These are phyloP conservation scores for Favolaschia claudopus DNA, from an alignment of 768 basidiomycete genomes.

Conservation along the genomic window DNA sequence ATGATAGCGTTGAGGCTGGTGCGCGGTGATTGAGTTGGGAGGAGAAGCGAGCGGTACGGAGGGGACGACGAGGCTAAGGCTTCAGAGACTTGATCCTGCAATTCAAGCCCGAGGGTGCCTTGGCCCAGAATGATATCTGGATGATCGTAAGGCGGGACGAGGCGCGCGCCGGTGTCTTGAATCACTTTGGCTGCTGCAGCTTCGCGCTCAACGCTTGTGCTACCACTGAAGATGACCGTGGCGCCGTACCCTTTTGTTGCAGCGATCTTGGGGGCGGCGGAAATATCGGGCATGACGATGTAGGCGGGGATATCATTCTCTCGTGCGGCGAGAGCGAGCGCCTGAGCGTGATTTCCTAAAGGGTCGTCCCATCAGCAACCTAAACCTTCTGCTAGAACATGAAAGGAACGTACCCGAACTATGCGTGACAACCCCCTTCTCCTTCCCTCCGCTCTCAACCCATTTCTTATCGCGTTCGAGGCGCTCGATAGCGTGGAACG, in stretches of 20 bases:
- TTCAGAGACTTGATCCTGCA: slow-evolving; percentile 14
- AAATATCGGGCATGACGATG: slow-evolving; percentile 24
- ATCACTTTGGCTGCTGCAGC: slow-evolving; percentile 14
- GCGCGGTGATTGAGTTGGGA: background rate
- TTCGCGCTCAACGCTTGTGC: slow-evolving; percentile 17
- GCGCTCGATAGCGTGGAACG: slow-evolving; percentile 20
- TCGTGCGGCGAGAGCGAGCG: slow-evolving; percentile 21
- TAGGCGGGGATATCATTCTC: slow-evolving; percentile 17
- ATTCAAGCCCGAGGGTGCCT: slow-evolving; percentile 22
- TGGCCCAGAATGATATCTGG: slow-evolving; percentile 25
- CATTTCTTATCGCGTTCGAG: slow-evolving; percentile 10
- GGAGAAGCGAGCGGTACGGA: slow-evolving; percentile 4
- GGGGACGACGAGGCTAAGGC: slow-evolving; percentile 4
- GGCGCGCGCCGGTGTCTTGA: slow-evolving; percentile 19
- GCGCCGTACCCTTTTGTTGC: slow-evolving; percentile 23
- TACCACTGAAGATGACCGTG: slow-evolving; percentile 20
- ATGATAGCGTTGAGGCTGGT: slow-evolving; percentile 19
- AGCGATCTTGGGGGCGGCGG: slow-evolving; percentile 21
- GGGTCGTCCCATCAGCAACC: background rate
- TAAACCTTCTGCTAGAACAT: background rate
- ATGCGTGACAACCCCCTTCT: slow-evolving; percentile 22
- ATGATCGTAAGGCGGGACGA: slow-evolving; percentile 25
- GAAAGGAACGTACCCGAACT: slow-evolving; percentile 10
- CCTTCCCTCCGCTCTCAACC: slow-evolving; percentile 10
- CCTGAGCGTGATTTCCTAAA: slow-evolving; percentile 27